Conservation (phyloP, 129 eudicot species). For the Cynara cardunculus region DNA sequence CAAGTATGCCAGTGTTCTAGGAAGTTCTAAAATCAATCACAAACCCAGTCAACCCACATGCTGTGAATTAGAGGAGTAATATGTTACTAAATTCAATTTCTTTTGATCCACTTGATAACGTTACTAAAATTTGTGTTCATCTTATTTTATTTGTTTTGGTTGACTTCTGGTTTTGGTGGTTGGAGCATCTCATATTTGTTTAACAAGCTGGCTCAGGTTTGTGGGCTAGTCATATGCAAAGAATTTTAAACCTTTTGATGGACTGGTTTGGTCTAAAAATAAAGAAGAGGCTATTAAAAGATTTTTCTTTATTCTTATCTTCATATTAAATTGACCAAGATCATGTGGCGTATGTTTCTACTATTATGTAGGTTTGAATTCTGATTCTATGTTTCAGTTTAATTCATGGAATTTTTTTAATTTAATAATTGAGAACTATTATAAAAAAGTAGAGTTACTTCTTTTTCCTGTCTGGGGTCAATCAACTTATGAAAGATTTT, state of each 20-base stretch:
- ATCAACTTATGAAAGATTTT: not conserved
- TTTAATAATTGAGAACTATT: no score
- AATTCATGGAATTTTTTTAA: not conserved
- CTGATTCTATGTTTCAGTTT: not conserved
- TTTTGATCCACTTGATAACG: not conserved
- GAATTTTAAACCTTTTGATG: not conserved
- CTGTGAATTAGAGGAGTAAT: not conserved
- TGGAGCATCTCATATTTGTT: not conserved
- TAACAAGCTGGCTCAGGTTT: not conserved
- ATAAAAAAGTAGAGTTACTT: no score
- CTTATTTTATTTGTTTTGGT: not conserved
- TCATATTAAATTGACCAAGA: not conserved
- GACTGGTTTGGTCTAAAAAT: no score
- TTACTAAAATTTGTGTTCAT: not conserved
- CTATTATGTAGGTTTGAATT: not conserved
- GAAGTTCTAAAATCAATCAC: not conserved
- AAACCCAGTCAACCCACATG: no score
- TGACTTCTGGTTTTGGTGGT: not conserved
- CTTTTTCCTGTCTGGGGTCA: no score
- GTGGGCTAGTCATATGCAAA: not conserved
- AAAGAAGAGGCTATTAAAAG: no score
- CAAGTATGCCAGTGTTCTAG: not conserved
- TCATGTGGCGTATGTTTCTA: not conserved
- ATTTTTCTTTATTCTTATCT: not conserved
- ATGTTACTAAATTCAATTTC: not conserved